Evolutionary conservation across 75 land plant species (phyloP).

Genomic region (Ceratopteris richardii): DNA sequence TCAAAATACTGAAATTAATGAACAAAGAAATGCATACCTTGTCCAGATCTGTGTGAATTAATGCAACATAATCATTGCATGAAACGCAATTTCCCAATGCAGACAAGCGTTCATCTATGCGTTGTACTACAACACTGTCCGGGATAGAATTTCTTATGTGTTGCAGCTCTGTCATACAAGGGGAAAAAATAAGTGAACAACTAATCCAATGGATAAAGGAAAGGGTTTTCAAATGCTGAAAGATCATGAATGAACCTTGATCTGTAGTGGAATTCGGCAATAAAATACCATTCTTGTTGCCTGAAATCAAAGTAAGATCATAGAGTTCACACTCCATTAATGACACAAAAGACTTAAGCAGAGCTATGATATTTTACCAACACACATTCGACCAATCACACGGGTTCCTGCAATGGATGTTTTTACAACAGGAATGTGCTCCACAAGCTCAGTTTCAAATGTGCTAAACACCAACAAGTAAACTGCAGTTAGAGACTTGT

Average conservation of each 20-base stretch:
- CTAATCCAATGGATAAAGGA: neutral
- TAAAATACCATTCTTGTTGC: constrained; percentile 89
- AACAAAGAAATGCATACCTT: constrained; percentile 50
- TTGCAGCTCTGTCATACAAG: constrained; percentile 56
- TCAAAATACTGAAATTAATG: no score
- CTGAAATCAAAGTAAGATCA: constrained; percentile 32
- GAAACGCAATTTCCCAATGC: constrained; percentile 92
- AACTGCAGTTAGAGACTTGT: no score
- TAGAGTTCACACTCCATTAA: no score
- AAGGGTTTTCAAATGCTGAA: neutral
- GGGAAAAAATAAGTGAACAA: no score
- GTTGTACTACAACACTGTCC: constrained; percentile 86
- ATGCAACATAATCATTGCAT: constrained; percentile 93
- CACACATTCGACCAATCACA: constrained; percentile 81
- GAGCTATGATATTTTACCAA: constrained; percentile 59
- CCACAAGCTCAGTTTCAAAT: constrained; percentile 71
- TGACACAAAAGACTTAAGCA: no score
- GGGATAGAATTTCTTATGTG: constrained; percentile 86
- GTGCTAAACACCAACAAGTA: no score
- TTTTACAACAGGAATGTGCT: constrained; percentile 73
- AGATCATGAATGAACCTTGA: constrained; percentile 54
- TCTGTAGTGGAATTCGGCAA: constrained; percentile 91
- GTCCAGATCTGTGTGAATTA: constrained; percentile 89
- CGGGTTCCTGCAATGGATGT: constrained; percentile 73
- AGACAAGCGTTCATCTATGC: constrained; percentile 81